A percentile compares a stretch with the other conserved stretches of the same genome.
Evolutionary conservation across 768 basidiomycete genomes (phyloP).

Genomic region (Lentinula guzmanii): DNA sequence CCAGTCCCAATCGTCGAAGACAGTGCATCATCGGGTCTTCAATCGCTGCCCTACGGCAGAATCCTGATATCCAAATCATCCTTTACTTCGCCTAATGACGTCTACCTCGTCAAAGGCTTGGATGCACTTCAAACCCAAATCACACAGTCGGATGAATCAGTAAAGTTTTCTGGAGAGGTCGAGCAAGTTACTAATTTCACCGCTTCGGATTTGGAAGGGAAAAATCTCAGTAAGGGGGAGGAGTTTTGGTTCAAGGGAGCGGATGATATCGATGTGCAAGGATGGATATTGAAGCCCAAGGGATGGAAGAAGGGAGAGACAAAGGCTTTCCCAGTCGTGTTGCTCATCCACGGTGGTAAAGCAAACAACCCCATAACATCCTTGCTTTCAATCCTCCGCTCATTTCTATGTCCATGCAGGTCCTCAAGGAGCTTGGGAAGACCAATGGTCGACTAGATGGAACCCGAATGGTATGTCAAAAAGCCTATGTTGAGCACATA

Average conservation of each 20-base stretch:
- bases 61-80: constrained; percentile 73
- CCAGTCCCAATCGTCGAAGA: constrained; percentile 57
- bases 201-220: constrained; percentile 45
- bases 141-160: constrained; percentile 20
- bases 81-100: constrained; percentile 74
- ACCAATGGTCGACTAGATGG: constrained; percentile 90
- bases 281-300: constrained; percentile 77
- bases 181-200: constrained; percentile 65
- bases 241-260: constrained; percentile 91
- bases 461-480: constrained; percentile 60
- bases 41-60: constrained; percentile 51
- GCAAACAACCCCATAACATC: constrained; percentile 1
- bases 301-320: constrained; percentile 62
- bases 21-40: constrained; percentile 56
- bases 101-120: constrained; percentile 55
- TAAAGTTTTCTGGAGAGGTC: constrained; percentile 28
- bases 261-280: constrained; percentile 68
- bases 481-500: background rate
- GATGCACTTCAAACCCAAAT: constrained; percentile 37
- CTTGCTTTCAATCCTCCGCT: background rate
- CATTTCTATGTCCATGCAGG: constrained; percentile 28
- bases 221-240: constrained; percentile 57
- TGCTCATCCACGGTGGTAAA: constrained; percentile 76
- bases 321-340: constrained; percentile 73
- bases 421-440: constrained; percentile 83